A percentile compares a stretch with the other conserved stretches of the same genome.
These are phyloP conservation scores for Vigna nakashimae DNA, from an alignment of 306 rosid species.

Conservation along the genomic window DNA sequence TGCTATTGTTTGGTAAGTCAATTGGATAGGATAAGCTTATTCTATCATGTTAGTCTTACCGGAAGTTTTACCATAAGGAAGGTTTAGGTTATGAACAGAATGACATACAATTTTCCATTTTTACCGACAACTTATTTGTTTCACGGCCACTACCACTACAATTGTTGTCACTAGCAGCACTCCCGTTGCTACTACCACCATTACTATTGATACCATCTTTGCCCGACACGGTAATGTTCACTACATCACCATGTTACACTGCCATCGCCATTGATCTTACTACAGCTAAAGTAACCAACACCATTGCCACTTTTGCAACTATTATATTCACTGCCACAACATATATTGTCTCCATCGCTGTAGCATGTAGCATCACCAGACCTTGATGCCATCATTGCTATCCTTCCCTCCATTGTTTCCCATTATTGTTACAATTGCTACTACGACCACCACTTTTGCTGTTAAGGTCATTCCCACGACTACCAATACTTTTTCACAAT, in stretches of 20 bases:
- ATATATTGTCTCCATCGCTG: no score
- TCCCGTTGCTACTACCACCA: no score
- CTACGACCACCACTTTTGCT: not conserved
- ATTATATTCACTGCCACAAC: no score
- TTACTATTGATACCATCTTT: not conserved
- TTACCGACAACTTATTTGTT: not conserved
- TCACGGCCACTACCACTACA: not conserved
- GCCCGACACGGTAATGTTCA: no score
- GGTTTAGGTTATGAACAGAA: not conserved
- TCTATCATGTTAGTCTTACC: not conserved
- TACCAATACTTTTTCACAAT: not conserved
- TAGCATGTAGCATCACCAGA: no score
- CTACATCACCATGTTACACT: not conserved
- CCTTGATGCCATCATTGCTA: no score
- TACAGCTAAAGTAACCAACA: not conserved
- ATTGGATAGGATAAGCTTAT: not conserved
- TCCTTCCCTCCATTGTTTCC: no score
- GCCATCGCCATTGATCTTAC: not conserved
- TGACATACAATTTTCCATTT: not conserved
- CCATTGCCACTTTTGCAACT: no score
- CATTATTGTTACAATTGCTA: not conserved
- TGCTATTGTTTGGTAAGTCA: not conserved
- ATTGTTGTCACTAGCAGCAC: not conserved
- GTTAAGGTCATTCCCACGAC: not conserved
- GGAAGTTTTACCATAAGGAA: not conserved